Conservation (phyloP, 192 early-diverging fungal genomes). For the Cladochytrium replicatum region DNA sequence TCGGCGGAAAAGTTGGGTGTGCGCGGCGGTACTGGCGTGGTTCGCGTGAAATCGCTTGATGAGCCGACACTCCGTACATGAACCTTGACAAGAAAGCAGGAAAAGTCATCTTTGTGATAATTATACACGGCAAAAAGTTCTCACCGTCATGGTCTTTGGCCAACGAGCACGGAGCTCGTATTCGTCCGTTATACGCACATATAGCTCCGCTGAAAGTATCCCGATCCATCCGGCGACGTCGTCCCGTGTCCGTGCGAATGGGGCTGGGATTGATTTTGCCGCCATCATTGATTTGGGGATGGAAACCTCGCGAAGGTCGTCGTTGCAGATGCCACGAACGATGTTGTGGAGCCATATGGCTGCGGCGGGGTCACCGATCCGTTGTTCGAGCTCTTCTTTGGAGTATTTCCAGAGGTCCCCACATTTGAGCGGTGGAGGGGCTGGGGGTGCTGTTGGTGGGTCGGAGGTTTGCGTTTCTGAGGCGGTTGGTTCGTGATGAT, state of each 20-base stretch:
- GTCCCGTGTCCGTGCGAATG: no score
- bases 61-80: no score
- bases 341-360: conserved; percentile 53
- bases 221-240: conserved; percentile 38
- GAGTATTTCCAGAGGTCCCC: conserved; percentile 25
- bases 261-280: no score
- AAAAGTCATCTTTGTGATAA: background rate
- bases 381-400: conserved; percentile 33
- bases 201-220: conserved; percentile 43
- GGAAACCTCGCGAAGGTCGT: background rate
- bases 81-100: no score
- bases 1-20: no score
- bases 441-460: no score
- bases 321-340: conserved; percentile 45
- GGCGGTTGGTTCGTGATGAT: no score
- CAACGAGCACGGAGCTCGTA: conserved; percentile 36
- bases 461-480: no score
- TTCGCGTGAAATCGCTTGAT: no score
- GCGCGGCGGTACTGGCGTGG: no score
- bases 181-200: conserved; percentile 36
- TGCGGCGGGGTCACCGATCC: conserved; percentile 43
- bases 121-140: background rate
- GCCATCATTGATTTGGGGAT: background rate
- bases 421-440: background rate
- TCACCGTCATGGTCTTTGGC: conserved; percentile 40